Conservation (phyloP, 2,329 filamentous ascomycete genomes). For the Aspergillus pseudotamarii region DNA sequence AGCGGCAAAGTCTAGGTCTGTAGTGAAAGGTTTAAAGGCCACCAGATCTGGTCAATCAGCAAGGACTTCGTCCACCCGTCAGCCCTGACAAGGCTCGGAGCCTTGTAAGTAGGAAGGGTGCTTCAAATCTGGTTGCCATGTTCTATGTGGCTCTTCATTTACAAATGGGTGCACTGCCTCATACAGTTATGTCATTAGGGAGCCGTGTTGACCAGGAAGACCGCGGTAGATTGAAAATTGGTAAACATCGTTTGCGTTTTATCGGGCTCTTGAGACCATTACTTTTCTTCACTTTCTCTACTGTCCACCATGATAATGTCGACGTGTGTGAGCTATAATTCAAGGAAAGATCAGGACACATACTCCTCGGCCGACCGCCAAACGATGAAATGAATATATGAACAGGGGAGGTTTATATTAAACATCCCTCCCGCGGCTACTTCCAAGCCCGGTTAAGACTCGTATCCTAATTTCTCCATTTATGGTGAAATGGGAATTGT, state of each 20-base stretch:
- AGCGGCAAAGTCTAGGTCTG: background rate
- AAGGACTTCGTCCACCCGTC: background rate
- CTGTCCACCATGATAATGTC: background rate
- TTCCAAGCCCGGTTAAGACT: background rate
- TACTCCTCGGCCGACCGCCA: background rate
- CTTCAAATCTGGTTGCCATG: background rate
- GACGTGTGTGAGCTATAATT: background rate
- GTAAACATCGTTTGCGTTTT: background rate
- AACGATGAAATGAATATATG: background rate
- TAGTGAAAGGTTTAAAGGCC: background rate
- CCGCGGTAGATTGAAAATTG: background rate
- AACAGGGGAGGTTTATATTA: background rate
- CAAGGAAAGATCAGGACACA: background rate
- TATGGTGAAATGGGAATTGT: background rate
- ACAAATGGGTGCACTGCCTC: background rate
- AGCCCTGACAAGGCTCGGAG: background rate
- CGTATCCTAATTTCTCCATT: background rate
- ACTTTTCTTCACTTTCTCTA: background rate
- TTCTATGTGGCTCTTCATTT: background rate
- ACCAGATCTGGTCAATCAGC: background rate
- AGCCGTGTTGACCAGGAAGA: background rate
- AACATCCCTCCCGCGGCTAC: background rate
- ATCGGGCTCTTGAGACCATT: background rate
- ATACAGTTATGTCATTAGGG: background rate
- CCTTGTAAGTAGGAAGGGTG: background rate